phyloP scores from a whole-genome alignment of 192 early-diverging fungal genomes.

The Backusella parvicylindrica region DNA sequence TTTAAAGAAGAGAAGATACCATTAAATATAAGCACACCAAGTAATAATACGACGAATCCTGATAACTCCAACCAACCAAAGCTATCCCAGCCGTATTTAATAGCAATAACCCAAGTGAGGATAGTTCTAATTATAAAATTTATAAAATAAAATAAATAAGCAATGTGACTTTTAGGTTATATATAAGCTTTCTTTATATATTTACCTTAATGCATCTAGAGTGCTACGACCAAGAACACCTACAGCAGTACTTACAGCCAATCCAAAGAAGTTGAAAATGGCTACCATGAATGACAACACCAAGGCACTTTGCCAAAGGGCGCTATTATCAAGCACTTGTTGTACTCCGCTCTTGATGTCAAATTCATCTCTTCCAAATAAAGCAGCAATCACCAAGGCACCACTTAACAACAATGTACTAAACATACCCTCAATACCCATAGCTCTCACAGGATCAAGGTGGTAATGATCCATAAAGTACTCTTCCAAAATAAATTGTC shows the following conservation, averaged over 20 bases:
- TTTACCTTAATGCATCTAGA: constrained; percentile 25
- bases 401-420: constrained; percentile 12
- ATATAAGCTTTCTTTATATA: background rate
- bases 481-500: constrained; percentile 27
- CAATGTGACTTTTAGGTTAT: background rate
- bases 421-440: constrained; percentile 30
- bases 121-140: constrained; percentile 18
- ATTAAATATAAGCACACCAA: constrained; percentile 28
- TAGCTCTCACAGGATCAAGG: constrained; percentile 24
- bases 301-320: constrained; percentile 19
- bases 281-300: constrained; percentile 22
- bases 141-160: too few relatives aligned
- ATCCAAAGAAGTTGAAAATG: constrained; percentile 29
- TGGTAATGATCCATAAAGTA: constrained; percentile 25
- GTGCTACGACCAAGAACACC: constrained; percentile 20
- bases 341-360: constrained; percentile 13
- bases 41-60: constrained; percentile 19
- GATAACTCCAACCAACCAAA: constrained; percentile 24
- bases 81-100: constrained; percentile 22
- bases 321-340: background rate
- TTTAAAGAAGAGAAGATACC: constrained; percentile 18
- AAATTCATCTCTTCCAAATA: constrained; percentile 1
- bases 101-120: constrained; percentile 21
- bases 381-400: background rate
- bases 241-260: constrained; percentile 19